Base-by-base conservation (phyloP, 164 flowering plant species). In the Macadamia tetraphylla region DNA sequence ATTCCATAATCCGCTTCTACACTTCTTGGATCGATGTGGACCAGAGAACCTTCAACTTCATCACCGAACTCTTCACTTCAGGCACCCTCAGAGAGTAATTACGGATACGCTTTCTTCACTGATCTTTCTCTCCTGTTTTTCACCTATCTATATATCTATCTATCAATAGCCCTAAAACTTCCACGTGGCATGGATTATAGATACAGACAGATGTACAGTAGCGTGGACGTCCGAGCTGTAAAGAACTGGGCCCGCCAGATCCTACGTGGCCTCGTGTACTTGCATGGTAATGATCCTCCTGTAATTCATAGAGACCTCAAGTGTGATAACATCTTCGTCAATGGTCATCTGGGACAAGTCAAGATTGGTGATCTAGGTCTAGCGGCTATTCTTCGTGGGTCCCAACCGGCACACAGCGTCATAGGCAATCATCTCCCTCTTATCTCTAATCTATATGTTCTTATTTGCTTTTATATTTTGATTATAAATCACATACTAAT, bases 241-340 rank as follows among this genome's bases (percentile, higher is more conserved):
- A 91, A 91, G 82, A 85, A 80, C 60, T 94, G 98, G 98, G 90
- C 89, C 0, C 81, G 94, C 42, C 98, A 94, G 73, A 90, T 94
- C 65, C 83, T 94, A 1, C 70, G 71, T 8, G 98, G 97, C 40
- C 90, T 94, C 29, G 87, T 81, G 30, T 85, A 92, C 69, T 73
- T 94, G 58, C 98, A 94, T 43, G 75, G 81, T 43, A 96, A 84
- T 61, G 88, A 86, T 68, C 97, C 96, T 30, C 98, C 98, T 0
- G 89, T 93, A 65, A 93, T 93, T 29, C 98, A 93, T 67, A 85
- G 98, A 72, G 97, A 94, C 74, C 92, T 94, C 71, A 94, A 94
- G 75, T 94, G 98, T 49, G 98, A 94, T 60, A 94, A 94, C 74
- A 87, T 94, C 65, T 94, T 94, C 51, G 87, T 94, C 63, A 94